Percentiles rank a stretch among this genome's conserved stretches.
phyloP scores from a whole-genome alignment of 1,139 yeast species.

The Yamadazyma atmosphaerica region DNA sequence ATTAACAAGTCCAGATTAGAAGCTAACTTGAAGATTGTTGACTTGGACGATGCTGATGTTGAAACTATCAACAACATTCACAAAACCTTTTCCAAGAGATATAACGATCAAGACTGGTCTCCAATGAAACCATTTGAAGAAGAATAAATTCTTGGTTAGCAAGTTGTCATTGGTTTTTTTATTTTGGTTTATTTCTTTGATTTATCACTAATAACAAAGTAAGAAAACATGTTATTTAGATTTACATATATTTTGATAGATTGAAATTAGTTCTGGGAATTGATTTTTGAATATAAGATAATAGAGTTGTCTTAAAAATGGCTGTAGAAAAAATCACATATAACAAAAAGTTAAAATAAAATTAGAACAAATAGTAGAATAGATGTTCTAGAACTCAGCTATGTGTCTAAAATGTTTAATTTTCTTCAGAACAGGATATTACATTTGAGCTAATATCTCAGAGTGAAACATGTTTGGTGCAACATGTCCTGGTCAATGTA shows the following conservation, averaged over 20 bases:
- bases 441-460: no score
- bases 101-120: constrained; percentile 42
- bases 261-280: constrained; percentile 4
- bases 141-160: constrained; percentile 5
- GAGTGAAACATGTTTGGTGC: no score
- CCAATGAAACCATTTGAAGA: constrained; percentile 18
- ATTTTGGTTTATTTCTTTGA: not conserved
- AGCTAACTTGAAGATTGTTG: constrained; percentile 53
- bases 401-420: no score
- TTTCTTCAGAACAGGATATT: no score
- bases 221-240: not conserved
- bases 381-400: no score
- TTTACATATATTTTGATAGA: not conserved
- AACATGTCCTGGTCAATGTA: no score
- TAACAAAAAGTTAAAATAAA: not conserved
- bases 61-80: constrained; percentile 43
- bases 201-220: no score
- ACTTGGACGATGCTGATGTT: constrained; percentile 55
- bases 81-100: constrained; percentile 50
- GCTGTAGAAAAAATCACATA: not conserved
- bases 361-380: not conserved
- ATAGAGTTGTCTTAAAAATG: constrained; percentile 2
- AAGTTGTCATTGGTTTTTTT: no score
- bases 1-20: constrained; percentile 58
- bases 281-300: constrained; percentile 3